A percentile compares a stretch with the other conserved stretches of the same genome.
Conservation (phyloP, 2,329 filamentous ascomycete species). For the Apiospora marii region DNA sequence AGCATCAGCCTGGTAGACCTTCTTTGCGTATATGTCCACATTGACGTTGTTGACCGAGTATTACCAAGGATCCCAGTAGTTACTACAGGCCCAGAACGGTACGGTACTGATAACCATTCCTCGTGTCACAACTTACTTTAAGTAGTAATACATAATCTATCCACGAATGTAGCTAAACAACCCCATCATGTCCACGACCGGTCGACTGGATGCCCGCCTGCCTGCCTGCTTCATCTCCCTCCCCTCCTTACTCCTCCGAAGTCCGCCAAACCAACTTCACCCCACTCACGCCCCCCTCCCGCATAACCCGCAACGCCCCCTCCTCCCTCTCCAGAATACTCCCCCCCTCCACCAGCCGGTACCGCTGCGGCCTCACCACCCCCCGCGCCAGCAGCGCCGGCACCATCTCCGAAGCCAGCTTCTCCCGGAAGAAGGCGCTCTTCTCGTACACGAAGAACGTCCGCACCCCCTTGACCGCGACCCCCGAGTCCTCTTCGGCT, state of each 20-base stretch:
- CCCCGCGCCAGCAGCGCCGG: constrained; percentile 53
- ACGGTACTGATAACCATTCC: too few species aligned
- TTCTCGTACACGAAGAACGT: constrained; percentile 63
- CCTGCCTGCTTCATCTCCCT: neutral
- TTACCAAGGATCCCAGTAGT: too few species aligned
- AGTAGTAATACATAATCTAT: too few species aligned
- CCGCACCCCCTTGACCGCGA: constrained; percentile 60
- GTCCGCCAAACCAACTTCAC: constrained; percentile 50
- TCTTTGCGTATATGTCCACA: neutral
- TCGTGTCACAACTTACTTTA: too few species aligned
- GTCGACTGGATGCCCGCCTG: too few species aligned
- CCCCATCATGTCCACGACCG: too few species aligned
- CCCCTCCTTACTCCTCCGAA: neutral
- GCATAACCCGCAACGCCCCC: constrained; percentile 46
- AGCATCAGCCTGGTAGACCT: neutral
- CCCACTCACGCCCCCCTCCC: constrained; percentile 47
- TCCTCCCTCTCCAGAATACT: constrained; percentile 48
- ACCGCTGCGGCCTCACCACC: constrained; percentile 50
- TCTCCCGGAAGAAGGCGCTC: constrained; percentile 63
- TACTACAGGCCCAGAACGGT: too few species aligned
- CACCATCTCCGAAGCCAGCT: constrained; percentile 63
- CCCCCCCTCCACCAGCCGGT: constrained; percentile 50
- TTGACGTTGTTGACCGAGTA: too few species aligned
- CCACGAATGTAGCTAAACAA: too few species aligned
- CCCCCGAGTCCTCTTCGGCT: constrained; percentile 46